Conservation (phyloP, 768 basidiomycete species). For the Wakefieldia striispora region DNA sequence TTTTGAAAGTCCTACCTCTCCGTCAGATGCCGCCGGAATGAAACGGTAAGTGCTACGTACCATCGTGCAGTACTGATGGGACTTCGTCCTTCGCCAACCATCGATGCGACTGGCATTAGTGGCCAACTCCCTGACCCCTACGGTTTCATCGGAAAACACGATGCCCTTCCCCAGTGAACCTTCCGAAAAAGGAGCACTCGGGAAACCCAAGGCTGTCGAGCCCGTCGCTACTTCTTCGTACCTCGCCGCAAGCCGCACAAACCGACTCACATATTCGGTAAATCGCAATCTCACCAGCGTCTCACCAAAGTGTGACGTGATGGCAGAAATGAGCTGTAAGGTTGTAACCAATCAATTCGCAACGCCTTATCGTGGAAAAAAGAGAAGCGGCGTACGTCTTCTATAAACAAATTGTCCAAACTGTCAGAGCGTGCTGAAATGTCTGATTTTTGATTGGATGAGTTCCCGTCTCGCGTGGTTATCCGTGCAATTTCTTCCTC, state of each 20-base stretch:
- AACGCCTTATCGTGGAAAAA: background rate
- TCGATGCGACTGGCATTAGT: constrained; percentile 85
- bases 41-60: constrained; percentile 42
- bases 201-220: constrained; percentile 72
- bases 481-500: constrained; percentile 71
- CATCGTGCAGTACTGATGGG: constrained; percentile 68
- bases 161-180: constrained; percentile 73
- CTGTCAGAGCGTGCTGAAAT: constrained; percentile 55
- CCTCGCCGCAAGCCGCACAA: constrained; percentile 84
- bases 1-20: constrained; percentile 64
- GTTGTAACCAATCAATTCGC: background rate
- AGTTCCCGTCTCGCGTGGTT: constrained; percentile 46
- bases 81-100: constrained; percentile 85
- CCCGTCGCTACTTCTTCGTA: constrained; percentile 86
- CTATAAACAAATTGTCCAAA: constrained; percentile 85
- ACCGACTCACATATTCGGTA: constrained; percentile 83
- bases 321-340: constrained; percentile 70
- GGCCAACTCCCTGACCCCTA: constrained; percentile 65
- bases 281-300: constrained; percentile 83
- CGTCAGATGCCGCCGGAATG: constrained; percentile 6
- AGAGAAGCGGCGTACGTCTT: constrained; percentile 64
- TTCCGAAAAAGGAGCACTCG: constrained; percentile 49
- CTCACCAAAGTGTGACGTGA: constrained; percentile 92
- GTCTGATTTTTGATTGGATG: constrained; percentile 53
- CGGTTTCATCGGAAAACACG: constrained; percentile 69